Evolutionary conservation across 1,284 basidiomycete genomes (phyloP).

Genomic region (Fomitopsis palustris): DNA sequence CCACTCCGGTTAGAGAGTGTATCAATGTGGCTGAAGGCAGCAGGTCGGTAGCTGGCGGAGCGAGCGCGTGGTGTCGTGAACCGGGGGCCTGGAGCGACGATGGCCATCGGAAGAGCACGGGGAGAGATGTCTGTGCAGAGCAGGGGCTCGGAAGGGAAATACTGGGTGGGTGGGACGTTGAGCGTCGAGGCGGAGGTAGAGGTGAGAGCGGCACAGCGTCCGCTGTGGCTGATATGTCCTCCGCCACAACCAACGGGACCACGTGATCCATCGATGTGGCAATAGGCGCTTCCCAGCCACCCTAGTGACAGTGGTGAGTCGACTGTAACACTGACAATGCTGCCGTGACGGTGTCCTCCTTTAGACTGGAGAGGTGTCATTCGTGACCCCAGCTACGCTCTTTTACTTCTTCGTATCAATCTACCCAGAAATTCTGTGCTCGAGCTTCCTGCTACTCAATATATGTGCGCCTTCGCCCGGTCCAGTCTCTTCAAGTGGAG

Average conservation of each 20-base stretch:
- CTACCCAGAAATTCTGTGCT: no score
- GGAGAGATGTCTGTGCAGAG: background rate
- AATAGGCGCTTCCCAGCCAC: no score
- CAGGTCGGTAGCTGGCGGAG: slow-evolving; percentile 16
- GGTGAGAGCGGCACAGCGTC: background rate
- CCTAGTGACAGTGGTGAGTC: no score
- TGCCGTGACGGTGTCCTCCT: no score
- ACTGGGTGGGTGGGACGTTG: background rate
- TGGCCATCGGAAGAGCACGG: slow-evolving; percentile 16
- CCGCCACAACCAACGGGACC: background rate
- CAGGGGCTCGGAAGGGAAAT: background rate
- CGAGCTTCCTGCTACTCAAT: no score
- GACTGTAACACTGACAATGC: no score
- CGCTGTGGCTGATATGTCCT: background rate
- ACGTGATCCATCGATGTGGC: no score
- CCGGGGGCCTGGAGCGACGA: slow-evolving; percentile 28
- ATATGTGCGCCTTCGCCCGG: no score
- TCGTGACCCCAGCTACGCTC: no score
- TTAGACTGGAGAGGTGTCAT: no score
- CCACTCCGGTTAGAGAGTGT: slow-evolving; percentile 34
- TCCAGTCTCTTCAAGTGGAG: no score
- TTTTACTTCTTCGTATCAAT: no score
- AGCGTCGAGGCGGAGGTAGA: background rate
- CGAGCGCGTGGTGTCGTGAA: slow-evolving; percentile 6
- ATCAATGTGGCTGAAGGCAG: slow-evolving; percentile 28